These are phyloP conservation scores for Pisolithus orientalis DNA, from an alignment of 768 basidiomycete species.

Conservation along the genomic window DNA sequence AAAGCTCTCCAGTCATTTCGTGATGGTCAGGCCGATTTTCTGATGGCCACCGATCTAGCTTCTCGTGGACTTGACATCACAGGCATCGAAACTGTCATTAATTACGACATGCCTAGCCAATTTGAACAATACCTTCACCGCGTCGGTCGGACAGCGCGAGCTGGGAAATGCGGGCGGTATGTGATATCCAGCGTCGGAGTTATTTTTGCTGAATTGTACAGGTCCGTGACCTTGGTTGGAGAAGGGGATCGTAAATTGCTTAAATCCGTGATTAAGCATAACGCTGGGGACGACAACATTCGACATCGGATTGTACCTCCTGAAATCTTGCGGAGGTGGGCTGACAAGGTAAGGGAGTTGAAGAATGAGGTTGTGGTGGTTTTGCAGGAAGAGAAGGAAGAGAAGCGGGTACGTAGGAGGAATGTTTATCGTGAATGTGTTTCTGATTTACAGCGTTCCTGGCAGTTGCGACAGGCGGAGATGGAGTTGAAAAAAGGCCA, in stretches of 20 bases:
- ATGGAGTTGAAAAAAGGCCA: constrained; percentile 95
- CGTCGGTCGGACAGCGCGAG: constrained; percentile 95
- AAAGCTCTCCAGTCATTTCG: constrained; percentile 82
- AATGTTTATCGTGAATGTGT: neutral
- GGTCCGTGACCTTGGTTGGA: constrained; percentile 92
- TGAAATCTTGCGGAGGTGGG: constrained; percentile 69
- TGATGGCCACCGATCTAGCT: constrained; percentile 95
- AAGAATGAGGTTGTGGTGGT: constrained; percentile 76
- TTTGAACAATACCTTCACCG: constrained; percentile 93
- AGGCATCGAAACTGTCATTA: constrained; percentile 95
- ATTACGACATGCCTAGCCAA: constrained; percentile 97
- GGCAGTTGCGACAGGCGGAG: constrained; percentile 80
- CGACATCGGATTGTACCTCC: constrained; percentile 82
- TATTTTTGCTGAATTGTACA: constrained; percentile 24
- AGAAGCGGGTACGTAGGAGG: constrained; percentile 65
- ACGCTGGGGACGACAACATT: constrained; percentile 69
- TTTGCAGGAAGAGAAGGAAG: constrained; percentile 88
- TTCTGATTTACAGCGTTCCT: constrained; percentile 6
- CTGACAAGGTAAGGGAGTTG: constrained; percentile 58
- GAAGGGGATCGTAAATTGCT: constrained; percentile 96
- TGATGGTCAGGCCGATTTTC: constrained; percentile 80
- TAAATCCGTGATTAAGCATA: constrained; percentile 91
- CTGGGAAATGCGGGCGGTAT: constrained; percentile 86
- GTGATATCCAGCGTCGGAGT: constrained; percentile 19
- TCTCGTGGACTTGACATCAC: constrained; percentile 96